Conservation (phyloP, 23 red algal genomes). For the Gracilaria gracilis region DNA sequence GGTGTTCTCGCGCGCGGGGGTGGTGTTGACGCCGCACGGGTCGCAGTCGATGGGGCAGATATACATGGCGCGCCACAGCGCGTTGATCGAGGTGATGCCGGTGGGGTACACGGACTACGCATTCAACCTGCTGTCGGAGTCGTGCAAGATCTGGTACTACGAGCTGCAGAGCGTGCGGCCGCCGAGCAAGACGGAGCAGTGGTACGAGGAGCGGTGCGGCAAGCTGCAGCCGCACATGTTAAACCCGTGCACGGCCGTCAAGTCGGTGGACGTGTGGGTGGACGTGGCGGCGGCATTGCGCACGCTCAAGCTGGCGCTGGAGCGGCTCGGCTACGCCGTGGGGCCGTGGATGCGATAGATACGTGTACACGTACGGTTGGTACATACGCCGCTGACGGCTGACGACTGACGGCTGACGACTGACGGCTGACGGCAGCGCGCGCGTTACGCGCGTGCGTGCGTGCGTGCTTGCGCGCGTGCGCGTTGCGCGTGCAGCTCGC, state of each 20-base stretch:
- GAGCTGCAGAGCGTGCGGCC: conserved; percentile 31
- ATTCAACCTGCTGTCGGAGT: conserved; percentile 57
- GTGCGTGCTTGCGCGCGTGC: background rate
- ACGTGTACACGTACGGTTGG: background rate
- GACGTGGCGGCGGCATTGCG: conserved; percentile 6
- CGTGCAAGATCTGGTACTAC: conserved; percentile 73
- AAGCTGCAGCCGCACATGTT: conserved; percentile 27
- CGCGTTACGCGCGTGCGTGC: too few relatives aligned
- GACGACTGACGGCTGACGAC: too few relatives aligned
- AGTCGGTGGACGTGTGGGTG: conserved; percentile 36
- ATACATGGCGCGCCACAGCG: conserved; percentile 54
- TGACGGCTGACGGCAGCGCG: too few relatives aligned
- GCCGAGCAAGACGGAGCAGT: conserved; percentile 18
- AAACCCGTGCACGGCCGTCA: conserved; percentile 46
- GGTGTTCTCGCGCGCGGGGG: conserved; percentile 57
- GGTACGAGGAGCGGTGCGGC: conserved; percentile 42
- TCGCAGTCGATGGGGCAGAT: conserved; percentile 60
- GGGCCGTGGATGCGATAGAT: conserved; percentile 37
- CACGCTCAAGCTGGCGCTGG: conserved; percentile 41
- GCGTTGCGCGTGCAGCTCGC: too few relatives aligned
- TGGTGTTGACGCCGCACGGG: conserved; percentile 54
- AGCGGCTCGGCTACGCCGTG: conserved; percentile 40
- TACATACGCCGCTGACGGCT: background rate
- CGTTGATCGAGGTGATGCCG: conserved; percentile 64
- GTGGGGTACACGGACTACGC: conserved; percentile 64